Evolutionary conservation across 257 asterid genomes (phyloP), one percentile per base, ranked within the genome.

Genomic region (Capsicum rhomboideum): DNA sequence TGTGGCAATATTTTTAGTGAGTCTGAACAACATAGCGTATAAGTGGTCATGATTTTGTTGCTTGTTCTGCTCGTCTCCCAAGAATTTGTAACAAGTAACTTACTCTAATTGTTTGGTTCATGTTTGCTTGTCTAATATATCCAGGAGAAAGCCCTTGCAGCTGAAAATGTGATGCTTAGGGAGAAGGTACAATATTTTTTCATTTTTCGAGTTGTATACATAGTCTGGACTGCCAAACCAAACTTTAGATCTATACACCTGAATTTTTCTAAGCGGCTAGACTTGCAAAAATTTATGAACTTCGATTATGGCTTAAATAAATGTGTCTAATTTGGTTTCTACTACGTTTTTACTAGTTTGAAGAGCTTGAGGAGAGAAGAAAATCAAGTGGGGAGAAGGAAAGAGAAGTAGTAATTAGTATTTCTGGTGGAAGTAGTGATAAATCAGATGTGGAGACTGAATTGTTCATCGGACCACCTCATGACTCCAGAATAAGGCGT

Each of bases 401-500:
- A 17, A 20, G 58, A 63, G 85, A 50, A 12, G 82, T 54, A 52
- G 78, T 61, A 1, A 10, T 63, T 10, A 82, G 90, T 17, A 64
- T 89, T 23, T 97, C 91, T 23, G 91, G 90, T 1, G 89, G 44
- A 4, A 7, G 89, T 4, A 93, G 96, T 63, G 98, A 93, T 79
- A 89, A 90, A 61, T 92, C 94, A 37, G 98, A 94, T 52, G 98
- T 96, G 78, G 98, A 94, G 90, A 96, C 99, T 8, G 98, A 93
- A 42, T 67, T 96, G 89, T 91, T 91, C 88, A 96, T 96, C 34
- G 99, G 98, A 28, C 92, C 83, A 6, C 99, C 98, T 0, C 58
- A 74, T 74, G 94, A 93, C 85, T 80, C 87, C 34, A 91, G 96
- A 91, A 84, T 69, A 21, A 91, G 85, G 87, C 97, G 21, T 42